These are phyloP conservation scores for Musa itinerans DNA, from an alignment of 176 grass and related monocot species.

Conservation along the genomic window DNA sequence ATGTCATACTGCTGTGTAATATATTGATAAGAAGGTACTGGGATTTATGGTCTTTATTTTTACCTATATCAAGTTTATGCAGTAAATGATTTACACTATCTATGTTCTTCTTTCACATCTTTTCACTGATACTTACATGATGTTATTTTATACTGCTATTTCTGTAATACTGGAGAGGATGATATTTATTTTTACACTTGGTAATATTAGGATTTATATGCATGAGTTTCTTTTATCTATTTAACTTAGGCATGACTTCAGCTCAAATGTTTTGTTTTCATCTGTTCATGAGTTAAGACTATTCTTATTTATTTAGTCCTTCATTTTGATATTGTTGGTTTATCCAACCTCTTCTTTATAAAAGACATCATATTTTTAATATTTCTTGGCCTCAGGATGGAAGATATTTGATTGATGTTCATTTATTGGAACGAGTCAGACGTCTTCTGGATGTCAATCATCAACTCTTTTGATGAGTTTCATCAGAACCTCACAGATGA, in stretches of 20 bases:
- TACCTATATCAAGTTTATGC: neutral
- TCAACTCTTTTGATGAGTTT: too few species aligned
- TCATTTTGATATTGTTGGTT: neutral
- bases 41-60: neutral
- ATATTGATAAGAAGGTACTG: conserved; percentile 88
- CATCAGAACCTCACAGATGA: too few species aligned
- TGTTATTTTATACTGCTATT: too few species aligned
- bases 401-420: too few species aligned
- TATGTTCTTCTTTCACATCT: neutral
- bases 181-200: neutral
- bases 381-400: too few species aligned
- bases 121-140: too few species aligned
- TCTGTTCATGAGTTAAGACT: neutral
- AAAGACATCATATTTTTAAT: neutral
- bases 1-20: conserved; percentile 79
- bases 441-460: too few species aligned
- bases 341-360: neutral
- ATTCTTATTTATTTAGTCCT: neutral
- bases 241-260: neutral
- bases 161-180: too few species aligned
- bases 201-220: neutral
- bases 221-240: neutral
- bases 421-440: too few species aligned
- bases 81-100: neutral
- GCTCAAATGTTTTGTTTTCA: neutral